Evolutionary conservation across 2,329 filamentous ascomycete genomes (phyloP), one percentile per base, ranked within the genome.

Genomic region (Chaetomium olivaceum): DNA sequence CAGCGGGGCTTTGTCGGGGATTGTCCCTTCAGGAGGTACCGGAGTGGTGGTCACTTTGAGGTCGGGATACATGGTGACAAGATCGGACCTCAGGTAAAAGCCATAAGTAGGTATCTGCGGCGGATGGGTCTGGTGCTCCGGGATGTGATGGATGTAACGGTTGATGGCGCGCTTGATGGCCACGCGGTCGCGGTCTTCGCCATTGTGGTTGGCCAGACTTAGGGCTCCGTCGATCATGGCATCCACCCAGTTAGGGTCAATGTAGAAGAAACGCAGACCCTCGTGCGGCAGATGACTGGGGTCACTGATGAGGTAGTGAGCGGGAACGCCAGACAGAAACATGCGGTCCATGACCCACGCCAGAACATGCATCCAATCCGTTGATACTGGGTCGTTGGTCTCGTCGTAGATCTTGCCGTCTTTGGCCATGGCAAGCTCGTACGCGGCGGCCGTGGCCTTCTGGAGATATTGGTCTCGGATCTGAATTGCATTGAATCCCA

Each of bases 161-260:
- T 80, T 79, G 61, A 79, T 64, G 0, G 70, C 71, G 2, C 67
- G n/a, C 51, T 79, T 77, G 59, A 78, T 76, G 14, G 64, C 63
- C 2, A 27, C 39, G 6, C 77, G 73, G 33, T 46, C 43, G 6
- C 76, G 73, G 48, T 65, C 55, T 29, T 72, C 54, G n/a, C 77
- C 73, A 1, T 55, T 60, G 3, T 81, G 77, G 68, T 81, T 82
- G 0, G 69, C 80, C 1, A 80, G 61, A 12, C 73, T 76, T 0
- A 83, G 71, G 0, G 77, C 81, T 0, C 81, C 81, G 63, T 83
- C 81, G 1, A 83, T 64, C 4, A 82, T 59, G 7, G 75, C 75
- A 54, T 80, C 77, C 0, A 78, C 67, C 81, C 81, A 83, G 60
- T 75, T 75, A 1, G 63, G 27, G 61, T 84, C 81, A 12, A 83